These are phyloP conservation scores for Coemansia sp. DNA, from an alignment of 192 early-diverging fungal genomes.

Conservation along the genomic window DNA sequence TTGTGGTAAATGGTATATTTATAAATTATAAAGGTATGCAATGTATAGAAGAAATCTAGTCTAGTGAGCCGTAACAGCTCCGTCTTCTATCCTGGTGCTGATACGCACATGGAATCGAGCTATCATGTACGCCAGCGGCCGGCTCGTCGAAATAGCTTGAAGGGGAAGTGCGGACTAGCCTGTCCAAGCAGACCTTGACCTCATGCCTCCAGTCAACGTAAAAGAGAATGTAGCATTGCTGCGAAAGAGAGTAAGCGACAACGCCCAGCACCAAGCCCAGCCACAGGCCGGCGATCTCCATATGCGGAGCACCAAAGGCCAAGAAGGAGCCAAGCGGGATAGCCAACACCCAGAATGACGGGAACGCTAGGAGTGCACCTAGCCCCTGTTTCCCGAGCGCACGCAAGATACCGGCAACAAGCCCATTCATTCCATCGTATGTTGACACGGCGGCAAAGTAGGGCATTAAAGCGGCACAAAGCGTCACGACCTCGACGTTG, in stretches of 20 bases:
- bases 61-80: conserved; percentile 13
- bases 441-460: conserved; percentile 40
- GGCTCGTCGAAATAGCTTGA: conserved; percentile 6
- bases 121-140: background rate
- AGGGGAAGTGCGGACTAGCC: conserved; percentile 15
- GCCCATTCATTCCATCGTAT: conserved; percentile 60
- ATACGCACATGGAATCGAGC: background rate
- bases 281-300: conserved; percentile 64
- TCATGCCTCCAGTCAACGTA: conserved; percentile 50
- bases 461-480: conserved; percentile 41
- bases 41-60: background rate
- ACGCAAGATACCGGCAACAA: conserved; percentile 60
- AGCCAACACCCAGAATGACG: conserved; percentile 57
- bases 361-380: conserved; percentile 53
- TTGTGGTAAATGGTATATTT: background rate
- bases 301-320: conserved; percentile 44
- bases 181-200: conserved; percentile 38
- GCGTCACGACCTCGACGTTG: conserved; percentile 24
- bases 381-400: conserved; percentile 56
- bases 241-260: conserved; percentile 28
- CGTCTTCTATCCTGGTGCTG: background rate
- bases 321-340: conserved; percentile 57
- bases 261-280: conserved; percentile 57
- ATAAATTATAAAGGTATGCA: background rate
- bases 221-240: conserved; percentile 40